These are phyloP conservation scores for Glaciozyma antarctica DNA, from an alignment of 768 basidiomycete species.

Conservation along the genomic window DNA sequence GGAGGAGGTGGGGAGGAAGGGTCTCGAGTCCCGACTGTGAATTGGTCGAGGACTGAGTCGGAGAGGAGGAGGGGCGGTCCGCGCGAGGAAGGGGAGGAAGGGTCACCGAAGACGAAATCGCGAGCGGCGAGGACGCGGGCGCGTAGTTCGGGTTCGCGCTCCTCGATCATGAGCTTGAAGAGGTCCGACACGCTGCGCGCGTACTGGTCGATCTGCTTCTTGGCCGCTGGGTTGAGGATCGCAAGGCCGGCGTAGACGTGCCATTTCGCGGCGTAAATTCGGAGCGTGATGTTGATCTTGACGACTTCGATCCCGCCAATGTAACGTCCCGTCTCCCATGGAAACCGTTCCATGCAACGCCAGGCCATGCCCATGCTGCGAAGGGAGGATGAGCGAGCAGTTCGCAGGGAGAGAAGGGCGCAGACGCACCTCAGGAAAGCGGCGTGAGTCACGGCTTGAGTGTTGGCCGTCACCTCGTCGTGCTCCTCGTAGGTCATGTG, in stretches of 20 bases:
- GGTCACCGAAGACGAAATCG: slow-evolving; percentile 59
- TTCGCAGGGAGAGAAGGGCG: background rate
- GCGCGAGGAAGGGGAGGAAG: slow-evolving; percentile 5
- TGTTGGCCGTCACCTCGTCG: slow-evolving; percentile 91
- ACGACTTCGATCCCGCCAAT: slow-evolving; percentile 96
- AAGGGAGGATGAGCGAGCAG: background rate
- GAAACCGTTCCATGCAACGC: slow-evolving; percentile 65
- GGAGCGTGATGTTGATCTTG: slow-evolving; percentile 91
- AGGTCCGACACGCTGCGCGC: slow-evolving; percentile 74
- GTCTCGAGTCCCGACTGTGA: slow-evolving; percentile 56
- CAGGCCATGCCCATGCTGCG: slow-evolving; percentile 96
- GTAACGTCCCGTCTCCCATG: slow-evolving; percentile 88
- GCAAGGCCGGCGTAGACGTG: slow-evolving; percentile 99
- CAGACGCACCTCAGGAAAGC: slow-evolving; percentile 74
- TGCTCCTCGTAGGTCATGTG: slow-evolving; percentile 94
- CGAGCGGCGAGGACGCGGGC: slow-evolving; percentile 64
- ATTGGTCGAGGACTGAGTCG: slow-evolving; percentile 76
- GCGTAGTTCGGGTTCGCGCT: slow-evolving; percentile 51
- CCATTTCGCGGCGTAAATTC: slow-evolving; percentile 94
- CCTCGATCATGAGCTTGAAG: slow-evolving; percentile 87
- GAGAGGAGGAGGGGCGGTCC: slow-evolving; percentile 66
- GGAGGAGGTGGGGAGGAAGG: background rate
- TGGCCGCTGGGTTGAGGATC: slow-evolving; percentile 85
- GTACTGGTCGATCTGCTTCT: slow-evolving; percentile 80
- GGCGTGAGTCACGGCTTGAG: slow-evolving; percentile 95